Base-by-base conservation (phyloP, 2,329 filamentous ascomycete species). In the Penicillium sp. region DNA sequence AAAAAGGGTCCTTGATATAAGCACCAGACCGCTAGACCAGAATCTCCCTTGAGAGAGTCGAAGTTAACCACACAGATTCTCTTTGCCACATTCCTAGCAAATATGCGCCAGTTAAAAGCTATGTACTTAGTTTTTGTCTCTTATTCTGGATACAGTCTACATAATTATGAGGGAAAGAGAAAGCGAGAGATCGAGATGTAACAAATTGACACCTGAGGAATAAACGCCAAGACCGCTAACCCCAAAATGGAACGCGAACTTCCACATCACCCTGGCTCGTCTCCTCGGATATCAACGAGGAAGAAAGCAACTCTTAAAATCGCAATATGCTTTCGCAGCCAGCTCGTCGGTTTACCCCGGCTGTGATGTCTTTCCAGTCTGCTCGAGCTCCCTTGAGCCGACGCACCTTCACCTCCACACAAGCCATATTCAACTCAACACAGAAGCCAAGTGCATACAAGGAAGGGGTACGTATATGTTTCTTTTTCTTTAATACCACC, bases 381-480 rank as follows among this genome's bases (percentile, higher is more conserved):
- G 31, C 26, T 31, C 48, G 48, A 32, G 40, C 29, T n/a, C 20
- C 42, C 6, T 16, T 52, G 29, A 34, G 26, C 11, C 48, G 47
- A 29, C 53, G 53, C 29, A 45, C 40, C 34, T 52, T 55, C 53
- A 46, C 53, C 35, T 55, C 53, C 35, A 58, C 53, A 40, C 47
- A 55, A 46, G 47, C 47, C 29, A 31, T 29, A 47, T 52, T 34
- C 32, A 52, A 55, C 53, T 52, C 45, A 50, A 35, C 53, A 8
- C 34, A 39, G 50, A 40, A 58, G 20, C 48, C 50, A 40, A 59
- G 22, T 40, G 58, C 60, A 48, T 70, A 70, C 56, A 69, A 62
- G 55, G 65, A 73, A 53, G 68, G 69, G 39, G 71, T 73, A 50
- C 43, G 62, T 58, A 37, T 31, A 44, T 26, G 13, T 26, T 35